Conservation (phyloP, 495 filamentous ascomycete genomes). For the Hypoxylon intermedium region DNA sequence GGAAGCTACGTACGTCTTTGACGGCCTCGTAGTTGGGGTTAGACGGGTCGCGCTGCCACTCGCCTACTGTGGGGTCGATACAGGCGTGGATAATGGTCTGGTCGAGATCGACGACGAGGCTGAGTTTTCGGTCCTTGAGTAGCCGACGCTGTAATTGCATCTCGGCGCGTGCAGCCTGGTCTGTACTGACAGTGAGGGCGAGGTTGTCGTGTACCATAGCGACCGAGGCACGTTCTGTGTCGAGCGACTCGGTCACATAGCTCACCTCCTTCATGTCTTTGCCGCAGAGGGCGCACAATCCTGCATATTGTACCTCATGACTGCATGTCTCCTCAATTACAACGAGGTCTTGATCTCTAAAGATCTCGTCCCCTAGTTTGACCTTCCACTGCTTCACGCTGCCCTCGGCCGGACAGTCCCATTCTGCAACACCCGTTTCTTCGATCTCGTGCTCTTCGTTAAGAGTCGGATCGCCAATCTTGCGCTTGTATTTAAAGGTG, state of each 20-base stretch:
- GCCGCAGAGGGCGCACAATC: constrained; percentile 89
- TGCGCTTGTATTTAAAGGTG: constrained; percentile 74
- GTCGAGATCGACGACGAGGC: constrained; percentile 94
- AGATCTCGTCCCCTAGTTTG: constrained; percentile 72
- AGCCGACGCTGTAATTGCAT: constrained; percentile 84
- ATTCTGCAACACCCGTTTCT: constrained; percentile 74
- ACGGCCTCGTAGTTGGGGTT: constrained; percentile 93
- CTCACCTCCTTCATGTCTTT: constrained; percentile 88
- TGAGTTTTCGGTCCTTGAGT: constrained; percentile 79
- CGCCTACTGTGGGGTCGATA: constrained; percentile 92
- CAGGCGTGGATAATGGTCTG: constrained; percentile 99
- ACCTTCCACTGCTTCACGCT: constrained; percentile 78
- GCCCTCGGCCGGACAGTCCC: constrained; percentile 83
- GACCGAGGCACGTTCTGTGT: constrained; percentile 83
- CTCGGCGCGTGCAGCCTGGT: constrained; percentile 81
- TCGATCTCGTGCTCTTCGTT: constrained; percentile 63
- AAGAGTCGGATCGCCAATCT: constrained; percentile 74
- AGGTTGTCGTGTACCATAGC: constrained; percentile 93
- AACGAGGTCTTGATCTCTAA: constrained; percentile 63
- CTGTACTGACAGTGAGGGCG: constrained; percentile 72
- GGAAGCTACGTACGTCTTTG: constrained; percentile 84
- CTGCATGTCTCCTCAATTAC: constrained; percentile 90
- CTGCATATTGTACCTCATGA: constrained; percentile 88
- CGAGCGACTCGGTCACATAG: constrained; percentile 58
- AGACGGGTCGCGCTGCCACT: constrained; percentile 87